Evolutionary conservation across 495 filamentous ascomycete species (phyloP).

Genomic region (Penicillium egyptiacum): DNA sequence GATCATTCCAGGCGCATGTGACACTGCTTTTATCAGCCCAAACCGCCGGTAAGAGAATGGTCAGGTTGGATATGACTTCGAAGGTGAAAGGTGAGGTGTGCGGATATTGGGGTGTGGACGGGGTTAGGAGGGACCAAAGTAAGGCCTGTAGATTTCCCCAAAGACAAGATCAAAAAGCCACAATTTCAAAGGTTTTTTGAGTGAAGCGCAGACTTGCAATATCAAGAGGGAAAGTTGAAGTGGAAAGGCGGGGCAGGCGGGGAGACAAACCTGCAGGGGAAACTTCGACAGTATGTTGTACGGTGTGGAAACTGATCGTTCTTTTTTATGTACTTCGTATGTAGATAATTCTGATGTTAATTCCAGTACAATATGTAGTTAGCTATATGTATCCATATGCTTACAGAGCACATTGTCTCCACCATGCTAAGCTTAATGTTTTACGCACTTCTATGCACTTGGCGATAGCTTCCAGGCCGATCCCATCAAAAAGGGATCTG

Average conservation of each 20-base stretch:
- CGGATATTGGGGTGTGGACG: neutral
- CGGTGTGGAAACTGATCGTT: neutral
- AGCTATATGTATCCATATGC: neutral
- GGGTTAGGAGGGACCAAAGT: neutral
- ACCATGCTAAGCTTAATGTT: conserved; percentile 3
- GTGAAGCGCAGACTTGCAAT: neutral
- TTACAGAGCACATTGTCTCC: neutral
- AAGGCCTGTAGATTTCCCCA: too few species aligned
- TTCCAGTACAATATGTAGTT: neutral
- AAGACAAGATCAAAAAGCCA: neutral
- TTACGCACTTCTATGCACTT: neutral
- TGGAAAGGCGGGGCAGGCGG: conserved; percentile 28
- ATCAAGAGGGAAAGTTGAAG: conserved; percentile 1
- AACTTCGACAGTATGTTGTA: too few species aligned
- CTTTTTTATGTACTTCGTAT: neutral
- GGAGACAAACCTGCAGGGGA: conserved; percentile 15
- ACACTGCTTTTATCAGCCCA: neutral
- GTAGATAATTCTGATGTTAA: conserved; percentile 1
- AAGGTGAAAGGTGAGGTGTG: neutral
- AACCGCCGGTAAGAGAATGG: neutral
- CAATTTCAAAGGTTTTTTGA: too few species aligned
- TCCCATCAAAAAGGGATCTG: neutral
- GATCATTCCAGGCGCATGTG: conserved; percentile 1
- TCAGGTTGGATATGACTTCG: neutral
- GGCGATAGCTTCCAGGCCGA: conserved; percentile 2